Evolutionary conservation across 768 basidiomycete genomes (phyloP), one percentile per base, ranked within the genome.

Genomic region (Russula abietina): DNA sequence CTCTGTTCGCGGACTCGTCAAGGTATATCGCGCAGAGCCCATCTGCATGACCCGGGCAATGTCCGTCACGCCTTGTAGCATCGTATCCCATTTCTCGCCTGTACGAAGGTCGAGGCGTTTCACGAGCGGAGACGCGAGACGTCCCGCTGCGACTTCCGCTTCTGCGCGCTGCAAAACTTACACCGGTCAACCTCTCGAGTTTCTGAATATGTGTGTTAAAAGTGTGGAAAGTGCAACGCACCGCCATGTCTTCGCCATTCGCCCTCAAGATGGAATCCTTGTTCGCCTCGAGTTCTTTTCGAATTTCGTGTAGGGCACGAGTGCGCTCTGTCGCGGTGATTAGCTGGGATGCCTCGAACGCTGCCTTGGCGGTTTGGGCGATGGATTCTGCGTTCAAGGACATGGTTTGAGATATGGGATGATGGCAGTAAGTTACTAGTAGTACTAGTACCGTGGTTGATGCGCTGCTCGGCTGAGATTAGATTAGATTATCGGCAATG

Each of bases 41-140:
- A 73, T 99, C 97, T 8, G 97, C 95, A 71, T 99, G 97, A 1
- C 97, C 97, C 94, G 73, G 36, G 91, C 91, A 26, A 99, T 96
- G 69, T 97, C 94, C 11, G 81, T 71, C 43, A 98, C 81, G 16
- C 97, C 97, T 66, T 91, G 85, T 6, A 98, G 79, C 92, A 98
- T 96, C 0, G 90, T 83, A 30, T 91, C 87, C 90, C 93, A 98
- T 75, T 98, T 98, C 70, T 91, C 92, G 38, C 83, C 82, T 61
- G 79, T 83, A 70, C 75, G 76, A 59, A 92, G 81, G 71, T 97
- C 93, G 28, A 99, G 79, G 22, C 97, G 85, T 52, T 88, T 91
- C n/a, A 95, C 75, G 57, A 98, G 75, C 6, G 95, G 83, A 2
- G 79, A 78, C 0, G 93, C 89, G 80, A 99, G 91, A 16, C 84